Base-by-base conservation (phyloP, 1,284 basidiomycete genomes). In the Marasmius tenuissimus region DNA sequence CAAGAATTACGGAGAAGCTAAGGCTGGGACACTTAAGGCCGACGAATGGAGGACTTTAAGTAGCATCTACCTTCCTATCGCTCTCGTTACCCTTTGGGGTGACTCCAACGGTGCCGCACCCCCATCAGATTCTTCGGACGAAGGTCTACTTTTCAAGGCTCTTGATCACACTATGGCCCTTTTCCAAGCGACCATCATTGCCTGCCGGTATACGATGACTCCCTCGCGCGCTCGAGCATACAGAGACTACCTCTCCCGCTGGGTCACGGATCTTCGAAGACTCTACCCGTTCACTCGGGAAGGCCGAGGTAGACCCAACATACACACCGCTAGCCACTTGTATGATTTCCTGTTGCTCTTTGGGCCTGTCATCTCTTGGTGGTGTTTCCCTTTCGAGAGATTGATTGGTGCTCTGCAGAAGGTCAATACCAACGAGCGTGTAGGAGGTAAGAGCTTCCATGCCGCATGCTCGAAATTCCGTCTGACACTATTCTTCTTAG, bases 301-400 rank as follows among this genome's bases (percentile, higher is more conserved):
- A 47, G 52, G 48, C 5, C 47, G 63, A 22, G 62, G 67, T 35
- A 59, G 69, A 39, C 64, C 67, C 20, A 69, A 71, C 57, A 45
- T 63, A 22, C 67, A 74, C 61, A 57, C 68, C 14, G 66, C 73
- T 3, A 63, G 77, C 39, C 75, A 77, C 61, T 61, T 77, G 6
- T 69, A 67, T 45, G 69, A 76, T 37, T 77, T 74, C 58, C 65
- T 78, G 3, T 34, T 37, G 9, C 65, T 70, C 2, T 79, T 74
- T 64, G 74, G 76, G 2, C 75, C 76, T 18, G 65, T 73, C 9
- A 61, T 65, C 3, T 72, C 69, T 0, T 77, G 75, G 76, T 74
- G 76, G 76, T 68, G 64, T 40, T 75, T 74, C 61, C 73, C 75
- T 1, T 73, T 75, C 59, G 74, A 77, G 61, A 67, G 72, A 1